Percentiles rank a stretch among this genome's conserved stretches.
Conservation (phyloP, 139 green algal species). For the Haematococcus sp. region DNA sequence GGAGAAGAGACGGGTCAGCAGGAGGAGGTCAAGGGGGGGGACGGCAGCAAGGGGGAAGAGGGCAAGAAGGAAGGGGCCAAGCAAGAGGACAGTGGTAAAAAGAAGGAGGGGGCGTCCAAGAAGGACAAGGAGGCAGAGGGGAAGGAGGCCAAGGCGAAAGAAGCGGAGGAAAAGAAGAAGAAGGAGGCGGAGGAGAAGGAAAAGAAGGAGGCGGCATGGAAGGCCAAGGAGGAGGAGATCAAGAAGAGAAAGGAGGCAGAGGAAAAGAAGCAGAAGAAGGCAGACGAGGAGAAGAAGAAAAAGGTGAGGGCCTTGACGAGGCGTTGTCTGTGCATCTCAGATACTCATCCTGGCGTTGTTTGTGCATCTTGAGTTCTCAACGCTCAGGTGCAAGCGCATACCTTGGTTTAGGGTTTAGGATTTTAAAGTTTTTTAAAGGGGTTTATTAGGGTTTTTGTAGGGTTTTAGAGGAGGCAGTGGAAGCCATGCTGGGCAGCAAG, state of each 20-base stretch:
- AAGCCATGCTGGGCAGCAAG: too few relatives aligned
- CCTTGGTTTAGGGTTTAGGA: too few relatives aligned
- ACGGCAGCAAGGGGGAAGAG: neutral
- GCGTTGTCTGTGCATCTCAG: too few relatives aligned
- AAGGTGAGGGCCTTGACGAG: neutral
- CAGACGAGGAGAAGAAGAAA: neutral
- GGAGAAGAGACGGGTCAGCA: neutral
- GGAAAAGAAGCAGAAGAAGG: constrained; percentile 1
- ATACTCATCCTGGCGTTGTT: too few relatives aligned
- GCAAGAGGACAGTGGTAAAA: neutral
- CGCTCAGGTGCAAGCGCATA: too few relatives aligned
- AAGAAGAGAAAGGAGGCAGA: neutral
- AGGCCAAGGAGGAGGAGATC: neutral
- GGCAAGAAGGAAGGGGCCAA: neutral
- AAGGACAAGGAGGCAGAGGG: neutral
- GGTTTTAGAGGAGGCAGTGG: too few relatives aligned
- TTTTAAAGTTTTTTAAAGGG: too few relatives aligned
- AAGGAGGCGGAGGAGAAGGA: neutral
- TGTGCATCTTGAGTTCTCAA: too few relatives aligned
- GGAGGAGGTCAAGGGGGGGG: neutral
- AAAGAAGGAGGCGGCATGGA: neutral
- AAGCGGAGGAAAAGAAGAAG: constrained; percentile 10
- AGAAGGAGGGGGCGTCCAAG: neutral
- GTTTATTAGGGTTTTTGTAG: too few relatives aligned
- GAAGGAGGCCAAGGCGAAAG: constrained; percentile 2